Evolutionary conservation across 1,139 yeast species (phyloP).

Genomic region (Kurtzmaniella quercitrusa): DNA sequence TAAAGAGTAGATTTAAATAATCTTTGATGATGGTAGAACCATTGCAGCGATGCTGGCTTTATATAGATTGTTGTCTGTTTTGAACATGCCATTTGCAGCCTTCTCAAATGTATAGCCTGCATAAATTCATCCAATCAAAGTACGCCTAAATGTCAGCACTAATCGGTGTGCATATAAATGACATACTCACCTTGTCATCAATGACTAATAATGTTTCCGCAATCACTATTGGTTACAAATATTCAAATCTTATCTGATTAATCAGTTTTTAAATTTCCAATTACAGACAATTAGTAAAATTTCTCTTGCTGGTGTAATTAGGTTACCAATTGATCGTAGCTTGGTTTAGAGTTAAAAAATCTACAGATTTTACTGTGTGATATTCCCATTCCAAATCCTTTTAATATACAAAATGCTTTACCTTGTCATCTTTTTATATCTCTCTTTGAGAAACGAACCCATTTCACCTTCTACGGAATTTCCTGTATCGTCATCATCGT

Average conservation of each 20-base stretch:
- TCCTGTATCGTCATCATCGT: constrained; percentile 16
- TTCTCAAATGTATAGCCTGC: background rate
- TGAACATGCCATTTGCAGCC: background rate
- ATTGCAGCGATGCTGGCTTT: background rate
- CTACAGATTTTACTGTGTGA: no score
- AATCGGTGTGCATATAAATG: background rate
- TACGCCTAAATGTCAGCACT: background rate
- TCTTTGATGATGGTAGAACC: background rate
- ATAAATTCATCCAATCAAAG: background rate
- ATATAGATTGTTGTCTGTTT: background rate
- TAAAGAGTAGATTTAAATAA: background rate
- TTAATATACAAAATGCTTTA: background rate
- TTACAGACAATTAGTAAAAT: no score
- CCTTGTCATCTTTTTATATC: constrained; percentile 22
- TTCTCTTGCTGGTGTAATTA: no score
- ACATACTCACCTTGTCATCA: background rate
- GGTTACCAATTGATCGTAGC: no score
- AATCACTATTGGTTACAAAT: background rate
- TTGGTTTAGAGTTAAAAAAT: no score
- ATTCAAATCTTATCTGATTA: background rate
- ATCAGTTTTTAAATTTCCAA: no score
- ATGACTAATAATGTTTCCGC: background rate
- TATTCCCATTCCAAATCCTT: no score
- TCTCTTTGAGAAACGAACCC: constrained; percentile 27
- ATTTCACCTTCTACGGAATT: constrained; percentile 25